Evolutionary conservation across 2,329 filamentous ascomycete genomes (phyloP).

Genomic region (Colletotrichum sp.): DNA sequence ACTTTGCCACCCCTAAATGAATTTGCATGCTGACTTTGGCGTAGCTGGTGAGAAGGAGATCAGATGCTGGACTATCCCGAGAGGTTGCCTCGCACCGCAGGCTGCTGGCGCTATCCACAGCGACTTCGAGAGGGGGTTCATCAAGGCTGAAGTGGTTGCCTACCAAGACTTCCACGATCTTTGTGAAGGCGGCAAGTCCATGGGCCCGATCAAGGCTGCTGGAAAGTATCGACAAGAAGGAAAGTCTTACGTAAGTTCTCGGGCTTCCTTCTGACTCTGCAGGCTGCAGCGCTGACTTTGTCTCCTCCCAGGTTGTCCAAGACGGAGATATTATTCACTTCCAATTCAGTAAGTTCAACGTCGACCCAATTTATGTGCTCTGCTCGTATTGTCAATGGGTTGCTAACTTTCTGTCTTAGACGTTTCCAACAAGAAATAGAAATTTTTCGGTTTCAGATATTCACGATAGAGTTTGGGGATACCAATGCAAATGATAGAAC

Average conservation of each 20-base stretch:
- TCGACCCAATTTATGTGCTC: no score
- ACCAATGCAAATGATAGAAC: neutral
- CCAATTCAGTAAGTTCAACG: slow-evolving; percentile 38
- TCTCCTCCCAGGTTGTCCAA: slow-evolving; percentile 33
- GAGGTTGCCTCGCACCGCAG: slow-evolving; percentile 42
- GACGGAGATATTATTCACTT: slow-evolving; percentile 50
- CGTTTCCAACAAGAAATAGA: slow-evolving; percentile 11
- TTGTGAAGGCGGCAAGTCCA: slow-evolving; percentile 46
- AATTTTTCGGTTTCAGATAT: neutral
- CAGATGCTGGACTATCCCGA: slow-evolving; percentile 47
- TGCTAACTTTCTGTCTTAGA: neutral
- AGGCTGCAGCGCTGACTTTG: slow-evolving; percentile 22
- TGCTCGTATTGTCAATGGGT: no score
- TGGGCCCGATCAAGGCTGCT: slow-evolving; percentile 49
- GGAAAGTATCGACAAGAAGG: slow-evolving; percentile 51
- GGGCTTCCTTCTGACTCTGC: neutral
- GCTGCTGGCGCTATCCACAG: slow-evolving; percentile 46
- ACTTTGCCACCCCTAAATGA: neutral
- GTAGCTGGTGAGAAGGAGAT: slow-evolving; percentile 50
- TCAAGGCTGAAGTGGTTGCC: slow-evolving; percentile 50
- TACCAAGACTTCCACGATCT: slow-evolving; percentile 51
- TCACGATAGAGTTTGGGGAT: neutral
- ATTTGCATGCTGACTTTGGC: neutral
- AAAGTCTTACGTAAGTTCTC: slow-evolving; percentile 41
- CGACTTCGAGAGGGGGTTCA: slow-evolving; percentile 49